Conservation (phyloP, 306 rosid genomes). For the Sindora glabra region DNA sequence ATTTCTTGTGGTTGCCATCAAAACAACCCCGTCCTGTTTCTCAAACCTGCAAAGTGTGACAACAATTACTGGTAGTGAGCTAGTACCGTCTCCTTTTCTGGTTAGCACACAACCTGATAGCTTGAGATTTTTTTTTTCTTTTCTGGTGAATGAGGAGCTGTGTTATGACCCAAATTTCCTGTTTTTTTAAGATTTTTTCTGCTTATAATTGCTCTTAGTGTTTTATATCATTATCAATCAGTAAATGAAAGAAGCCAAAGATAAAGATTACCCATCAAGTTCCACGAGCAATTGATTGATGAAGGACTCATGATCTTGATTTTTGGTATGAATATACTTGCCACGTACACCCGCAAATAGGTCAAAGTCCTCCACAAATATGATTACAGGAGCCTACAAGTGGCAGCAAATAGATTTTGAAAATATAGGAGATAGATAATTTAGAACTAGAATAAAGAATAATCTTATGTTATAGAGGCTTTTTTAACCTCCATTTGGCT, state of each 20-base stretch:
- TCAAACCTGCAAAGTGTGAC: constrained; percentile 59
- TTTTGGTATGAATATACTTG: constrained; percentile 71
- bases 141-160: background rate
- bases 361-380: constrained; percentile 97
- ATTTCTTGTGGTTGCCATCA: constrained; percentile 96
- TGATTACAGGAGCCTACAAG: constrained; percentile 87
- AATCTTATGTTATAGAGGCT: no score
- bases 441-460: background rate
- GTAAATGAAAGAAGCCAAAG: constrained; percentile 15
- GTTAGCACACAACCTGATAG: background rate
- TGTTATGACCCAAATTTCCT: background rate
- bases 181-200: background rate
- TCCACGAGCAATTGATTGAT: constrained; percentile 98
- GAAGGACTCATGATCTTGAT: constrained; percentile 96
- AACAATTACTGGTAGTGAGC: constrained; percentile 7
- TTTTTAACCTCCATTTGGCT: no score
- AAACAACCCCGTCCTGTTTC: constrained; percentile 98
- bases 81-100: background rate
- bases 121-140: background rate
- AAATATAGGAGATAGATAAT: constrained; percentile 7
- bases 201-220: background rate
- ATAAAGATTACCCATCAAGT: constrained; percentile 81
- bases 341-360: constrained; percentile 99
- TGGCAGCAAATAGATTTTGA: constrained; percentile 23
- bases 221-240: constrained; percentile 12